Conservation (phyloP, 2,329 filamentous ascomycete species). For the Aureobasidium zeae region DNA sequence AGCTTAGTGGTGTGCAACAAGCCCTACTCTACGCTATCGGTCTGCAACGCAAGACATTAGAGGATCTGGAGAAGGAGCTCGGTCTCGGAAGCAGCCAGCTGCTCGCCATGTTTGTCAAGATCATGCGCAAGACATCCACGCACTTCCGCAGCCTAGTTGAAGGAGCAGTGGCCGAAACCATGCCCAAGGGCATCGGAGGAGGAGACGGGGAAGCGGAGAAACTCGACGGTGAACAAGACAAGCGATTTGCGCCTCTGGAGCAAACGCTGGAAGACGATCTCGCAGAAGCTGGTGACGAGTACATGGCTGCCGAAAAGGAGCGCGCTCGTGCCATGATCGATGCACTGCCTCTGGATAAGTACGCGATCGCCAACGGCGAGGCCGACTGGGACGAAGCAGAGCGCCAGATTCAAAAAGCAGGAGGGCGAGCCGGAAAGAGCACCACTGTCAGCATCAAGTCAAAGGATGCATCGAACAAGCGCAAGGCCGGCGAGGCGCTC, state of each 20-base stretch:
- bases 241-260: slow-evolving; percentile 60
- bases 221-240: slow-evolving; percentile 46
- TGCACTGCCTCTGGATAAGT: slow-evolving; percentile 75
- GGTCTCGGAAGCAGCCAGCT: slow-evolving; percentile 66
- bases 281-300: slow-evolving; percentile 70
- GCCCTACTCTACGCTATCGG: slow-evolving; percentile 84
- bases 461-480: slow-evolving; percentile 25
- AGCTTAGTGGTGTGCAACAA: slow-evolving; percentile 72
- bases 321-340: slow-evolving; percentile 85
- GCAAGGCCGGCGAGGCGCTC: slow-evolving; percentile 30
- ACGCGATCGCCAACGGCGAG: slow-evolving; percentile 39
- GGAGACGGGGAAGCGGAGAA: slow-evolving; percentile 49
- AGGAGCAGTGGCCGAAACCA: slow-evolving; percentile 47
- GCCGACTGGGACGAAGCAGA: slow-evolving; percentile 56
- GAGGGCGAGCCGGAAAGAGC: slow-evolving; percentile 38
- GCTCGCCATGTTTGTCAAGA: slow-evolving; percentile 95
- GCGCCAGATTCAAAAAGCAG: slow-evolving; percentile 53
- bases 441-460: slow-evolving; percentile 61
- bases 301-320: slow-evolving; percentile 59
- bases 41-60: slow-evolving; percentile 80
- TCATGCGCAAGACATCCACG: slow-evolving; percentile 74
- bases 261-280: slow-evolving; percentile 70
- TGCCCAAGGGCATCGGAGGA: slow-evolving; percentile 40
- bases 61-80: slow-evolving; percentile 70
- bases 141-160: slow-evolving; percentile 70